Percentiles rank a stretch among this genome's conserved stretches.
These are phyloP conservation scores for Anastatica hierochuntica DNA, from an alignment of 345 rosid genomes.

Conservation along the genomic window DNA sequence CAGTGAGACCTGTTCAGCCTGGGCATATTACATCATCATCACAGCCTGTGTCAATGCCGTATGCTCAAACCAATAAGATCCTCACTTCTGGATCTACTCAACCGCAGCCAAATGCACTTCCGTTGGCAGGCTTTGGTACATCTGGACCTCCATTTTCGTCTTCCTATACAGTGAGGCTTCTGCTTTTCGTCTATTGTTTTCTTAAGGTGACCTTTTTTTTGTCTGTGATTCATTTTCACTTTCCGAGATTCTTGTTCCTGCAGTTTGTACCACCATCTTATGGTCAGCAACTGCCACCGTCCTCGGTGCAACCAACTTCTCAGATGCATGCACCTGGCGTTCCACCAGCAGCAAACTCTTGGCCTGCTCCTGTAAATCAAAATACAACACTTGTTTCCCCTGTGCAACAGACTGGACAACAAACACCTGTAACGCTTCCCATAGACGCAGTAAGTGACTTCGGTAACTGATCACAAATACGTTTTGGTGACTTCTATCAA, in stretches of 20 bases:
- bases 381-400: constrained; percentile 34
- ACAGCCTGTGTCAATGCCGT: constrained; percentile 49
- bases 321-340: constrained; percentile 43
- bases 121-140: constrained; percentile 37
- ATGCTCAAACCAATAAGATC: constrained; percentile 48
- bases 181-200: constrained; percentile 6
- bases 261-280: constrained; percentile 55
- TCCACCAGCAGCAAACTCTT: constrained; percentile 47
- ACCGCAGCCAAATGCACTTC: constrained; percentile 38
- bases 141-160: constrained; percentile 48
- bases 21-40: constrained; percentile 44
- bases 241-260: constrained; percentile 8
- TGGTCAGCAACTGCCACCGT: constrained; percentile 51
- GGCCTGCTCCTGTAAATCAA: constrained; percentile 54
- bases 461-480: background rate
- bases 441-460: constrained; percentile 44
- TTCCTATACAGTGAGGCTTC: constrained; percentile 46
- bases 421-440: constrained; percentile 38
- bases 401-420: constrained; percentile 55
- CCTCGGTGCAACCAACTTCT: constrained; percentile 49
- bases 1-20: constrained; percentile 62
- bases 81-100: constrained; percentile 46
- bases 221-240: background rate
- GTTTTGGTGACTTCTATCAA: background rate
- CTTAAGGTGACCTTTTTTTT: background rate